Percentiles rank a stretch among this genome's conserved stretches.
phyloP scores from a whole-genome alignment of 2,329 filamentous ascomycete genomes.

The Orbilia oligospora region DNA sequence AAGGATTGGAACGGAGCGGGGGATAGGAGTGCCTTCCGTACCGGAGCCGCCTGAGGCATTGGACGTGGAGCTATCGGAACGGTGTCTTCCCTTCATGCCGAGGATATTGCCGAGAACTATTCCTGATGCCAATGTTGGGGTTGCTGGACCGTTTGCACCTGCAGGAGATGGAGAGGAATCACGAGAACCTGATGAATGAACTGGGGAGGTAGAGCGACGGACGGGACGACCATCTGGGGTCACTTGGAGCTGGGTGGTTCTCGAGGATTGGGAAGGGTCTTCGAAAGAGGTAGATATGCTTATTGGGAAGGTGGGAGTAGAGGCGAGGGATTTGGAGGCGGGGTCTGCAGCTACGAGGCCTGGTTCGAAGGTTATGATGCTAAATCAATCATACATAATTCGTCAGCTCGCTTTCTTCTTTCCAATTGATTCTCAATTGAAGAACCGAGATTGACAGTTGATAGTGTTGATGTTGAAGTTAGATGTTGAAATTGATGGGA shows the following conservation, averaged over 20 bases:
- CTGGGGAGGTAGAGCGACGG: conserved; percentile 55
- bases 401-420: neutral
- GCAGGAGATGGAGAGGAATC: conserved; percentile 49
- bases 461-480: neutral
- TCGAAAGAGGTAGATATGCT: conserved; percentile 59
- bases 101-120: conserved; percentile 53
- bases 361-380: conserved; percentile 44
- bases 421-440: neutral
- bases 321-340: conserved; percentile 37
- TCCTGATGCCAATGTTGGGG: conserved; percentile 55
- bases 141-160: conserved; percentile 16
- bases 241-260: conserved; percentile 48
- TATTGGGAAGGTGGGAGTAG: conserved; percentile 59
- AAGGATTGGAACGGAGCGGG: conserved; percentile 39
- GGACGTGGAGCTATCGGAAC: conserved; percentile 51
- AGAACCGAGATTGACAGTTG: conserved; percentile 3
- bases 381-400: conserved; percentile 2
- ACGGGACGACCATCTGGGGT: conserved; percentile 52
- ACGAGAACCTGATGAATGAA: conserved; percentile 45
- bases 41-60: conserved; percentile 50
- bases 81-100: conserved; percentile 50
- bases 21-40: conserved; percentile 34
- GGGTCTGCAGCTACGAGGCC: conserved; percentile 51
- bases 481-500: neutral
- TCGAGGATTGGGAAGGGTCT: conserved; percentile 49